Evolutionary conservation across 345 rosid species (phyloP).

Genomic region (Citrus mangshanensis): DNA sequence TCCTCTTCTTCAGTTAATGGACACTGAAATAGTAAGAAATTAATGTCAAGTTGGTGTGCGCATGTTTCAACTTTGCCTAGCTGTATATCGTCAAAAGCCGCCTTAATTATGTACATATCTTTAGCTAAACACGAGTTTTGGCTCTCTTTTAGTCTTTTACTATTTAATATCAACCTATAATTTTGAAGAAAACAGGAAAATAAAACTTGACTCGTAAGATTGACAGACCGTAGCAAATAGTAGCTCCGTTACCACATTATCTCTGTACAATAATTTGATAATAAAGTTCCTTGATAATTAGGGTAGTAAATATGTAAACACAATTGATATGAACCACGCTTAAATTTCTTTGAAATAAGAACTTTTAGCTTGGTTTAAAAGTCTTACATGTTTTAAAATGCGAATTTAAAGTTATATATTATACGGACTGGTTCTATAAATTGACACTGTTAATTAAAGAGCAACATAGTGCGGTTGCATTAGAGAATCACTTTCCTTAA

Average conservation of each 20-base stretch:
- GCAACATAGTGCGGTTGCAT: too few species aligned
- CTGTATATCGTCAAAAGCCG: neutral
- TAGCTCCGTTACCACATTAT: neutral
- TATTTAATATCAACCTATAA: neutral
- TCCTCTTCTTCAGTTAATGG: neutral
- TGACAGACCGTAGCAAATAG: too few species aligned
- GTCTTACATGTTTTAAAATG: neutral
- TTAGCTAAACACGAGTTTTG: neutral
- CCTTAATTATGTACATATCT: neutral
- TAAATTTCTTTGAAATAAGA: neutral
- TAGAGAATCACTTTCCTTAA: neutral
- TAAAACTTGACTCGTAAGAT: too few species aligned
- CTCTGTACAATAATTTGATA: neutral
- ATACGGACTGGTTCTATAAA: neutral
- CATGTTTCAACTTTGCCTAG: constrained; percentile 5
- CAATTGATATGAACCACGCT: neutral
- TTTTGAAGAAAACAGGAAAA: too few species aligned
- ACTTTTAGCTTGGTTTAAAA: too few species aligned
- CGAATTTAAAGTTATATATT: neutral
- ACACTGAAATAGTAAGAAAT: neutral
- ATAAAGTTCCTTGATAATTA: neutral
- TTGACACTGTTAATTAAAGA: too few species aligned
- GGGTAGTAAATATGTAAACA: neutral
- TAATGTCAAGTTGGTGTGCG: neutral
- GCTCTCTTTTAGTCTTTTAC: neutral